phyloP scores from a whole-genome alignment of 2,329 filamentous ascomycete genomes.

The Sclerotinia sclerotiorum region DNA sequence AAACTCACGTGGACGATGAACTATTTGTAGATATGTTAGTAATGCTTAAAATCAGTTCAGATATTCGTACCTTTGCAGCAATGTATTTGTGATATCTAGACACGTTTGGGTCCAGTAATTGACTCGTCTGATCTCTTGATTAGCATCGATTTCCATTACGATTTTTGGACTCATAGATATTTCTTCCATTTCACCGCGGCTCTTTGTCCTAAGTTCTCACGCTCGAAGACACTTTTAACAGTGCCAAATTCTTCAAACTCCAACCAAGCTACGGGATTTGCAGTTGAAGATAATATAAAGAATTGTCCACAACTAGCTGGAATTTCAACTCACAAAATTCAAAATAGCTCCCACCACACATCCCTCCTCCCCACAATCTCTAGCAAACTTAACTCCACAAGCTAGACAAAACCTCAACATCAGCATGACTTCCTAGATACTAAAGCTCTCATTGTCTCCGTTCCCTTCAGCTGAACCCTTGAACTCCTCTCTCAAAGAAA shows the following conservation, averaged over 20 bases:
- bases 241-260: neutral
- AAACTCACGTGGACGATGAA: slow-evolving; percentile 41
- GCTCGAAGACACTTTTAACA: neutral
- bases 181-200: fast-evolving
- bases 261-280: neutral
- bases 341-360: slow-evolving; percentile 54
- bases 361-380: slow-evolving; percentile 62
- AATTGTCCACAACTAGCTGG: neutral
- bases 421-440: neutral
- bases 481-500: neutral
- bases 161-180: neutral
- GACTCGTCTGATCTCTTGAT: slow-evolving; percentile 42
- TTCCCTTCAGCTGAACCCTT: too few relatives aligned
- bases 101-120: slow-evolving; percentile 40
- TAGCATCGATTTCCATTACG: slow-evolving; percentile 38
- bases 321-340: slow-evolving; percentile 37
- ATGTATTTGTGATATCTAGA: slow-evolving; percentile 51
- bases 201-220: neutral
- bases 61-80: slow-evolving; percentile 52
- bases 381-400: slow-evolving; percentile 57
- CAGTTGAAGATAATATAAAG: neutral
- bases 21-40: slow-evolving; percentile 27
- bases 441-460: neutral
- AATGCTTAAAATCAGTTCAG: neutral
- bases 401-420: slow-evolving; percentile 29